Conservation (phyloP, 1,284 basidiomycete species). For the Cystobasidium sp. region DNA sequence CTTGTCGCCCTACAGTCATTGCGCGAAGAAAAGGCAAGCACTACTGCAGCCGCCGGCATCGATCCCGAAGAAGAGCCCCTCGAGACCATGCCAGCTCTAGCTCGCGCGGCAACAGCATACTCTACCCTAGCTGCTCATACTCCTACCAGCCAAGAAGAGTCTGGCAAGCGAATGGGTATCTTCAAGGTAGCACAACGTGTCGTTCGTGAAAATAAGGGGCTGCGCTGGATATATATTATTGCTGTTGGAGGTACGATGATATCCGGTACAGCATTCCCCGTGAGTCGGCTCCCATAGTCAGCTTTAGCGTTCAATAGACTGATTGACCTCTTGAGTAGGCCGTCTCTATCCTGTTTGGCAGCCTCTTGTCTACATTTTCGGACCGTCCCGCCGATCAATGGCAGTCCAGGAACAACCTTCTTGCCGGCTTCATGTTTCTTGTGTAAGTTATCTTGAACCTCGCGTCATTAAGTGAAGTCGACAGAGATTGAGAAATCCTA, state of each 20-base stretch:
- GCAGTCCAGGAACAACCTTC: slow-evolving; percentile 14
- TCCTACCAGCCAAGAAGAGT: not conserved
- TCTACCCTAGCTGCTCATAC: not conserved
- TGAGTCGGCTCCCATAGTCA: slow-evolving; percentile 3
- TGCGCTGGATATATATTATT: slow-evolving; percentile 11
- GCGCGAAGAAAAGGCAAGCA: slow-evolving; percentile 47
- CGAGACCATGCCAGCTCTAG: slow-evolving; percentile 1
- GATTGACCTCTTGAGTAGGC: not conserved
- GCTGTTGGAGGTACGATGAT: slow-evolving; percentile 4
- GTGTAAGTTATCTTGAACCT: not conserved
- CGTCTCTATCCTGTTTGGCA: slow-evolving; percentile 22
- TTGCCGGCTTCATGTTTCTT: slow-evolving; percentile 20
- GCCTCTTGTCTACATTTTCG: slow-evolving; percentile 4
- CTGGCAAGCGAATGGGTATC: not conserved
- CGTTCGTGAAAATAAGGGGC: slow-evolving; percentile 1
- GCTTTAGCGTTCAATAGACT: too few relatives aligned
- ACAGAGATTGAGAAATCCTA: not conserved
- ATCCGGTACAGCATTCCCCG: slow-evolving; percentile 10
- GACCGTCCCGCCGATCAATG: slow-evolving; percentile 13
- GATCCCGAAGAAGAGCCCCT: not conserved
- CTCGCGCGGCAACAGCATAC: not conserved
- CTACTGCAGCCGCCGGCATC: slow-evolving; percentile 14
- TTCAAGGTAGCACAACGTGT: slow-evolving; percentile 4
- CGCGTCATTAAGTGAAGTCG: not conserved
- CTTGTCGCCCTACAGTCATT: slow-evolving; percentile 57